Percentiles rank a stretch among this genome's conserved stretches.
phyloP scores from a whole-genome alignment of 768 basidiomycete genomes.

The Thelephora aurantiotincta region DNA sequence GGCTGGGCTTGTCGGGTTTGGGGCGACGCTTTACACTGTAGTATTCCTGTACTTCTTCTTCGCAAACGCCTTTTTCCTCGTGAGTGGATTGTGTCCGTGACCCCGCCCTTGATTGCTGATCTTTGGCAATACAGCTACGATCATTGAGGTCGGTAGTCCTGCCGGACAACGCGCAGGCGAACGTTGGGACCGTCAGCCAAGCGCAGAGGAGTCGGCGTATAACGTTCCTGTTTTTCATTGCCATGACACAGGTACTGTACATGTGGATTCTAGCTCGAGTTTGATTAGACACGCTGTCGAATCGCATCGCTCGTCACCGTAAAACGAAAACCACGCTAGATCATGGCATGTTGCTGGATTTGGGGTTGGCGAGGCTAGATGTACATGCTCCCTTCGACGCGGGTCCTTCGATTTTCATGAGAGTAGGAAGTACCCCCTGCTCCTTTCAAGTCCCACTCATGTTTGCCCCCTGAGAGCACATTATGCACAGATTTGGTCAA shows the following conservation, averaged over 20 bases:
- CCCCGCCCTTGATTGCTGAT: neutral
- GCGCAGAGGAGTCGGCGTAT: constrained; percentile 77
- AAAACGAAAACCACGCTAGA: too few relatives aligned
- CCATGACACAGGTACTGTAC: constrained; percentile 68
- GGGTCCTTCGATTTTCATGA: neutral
- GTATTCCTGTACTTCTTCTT: constrained; percentile 78
- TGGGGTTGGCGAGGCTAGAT: neutral
- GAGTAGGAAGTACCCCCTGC: neutral
- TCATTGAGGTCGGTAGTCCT: constrained; percentile 86
- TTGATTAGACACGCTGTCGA: constrained; percentile 10
- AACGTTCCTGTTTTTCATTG: constrained; percentile 80
- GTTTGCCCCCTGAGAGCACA: neutral
- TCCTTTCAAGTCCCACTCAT: neutral
- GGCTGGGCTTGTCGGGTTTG: constrained; percentile 48
- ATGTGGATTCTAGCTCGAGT: constrained; percentile 76
- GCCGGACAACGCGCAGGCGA: constrained; percentile 50
- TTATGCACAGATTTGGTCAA: neutral
- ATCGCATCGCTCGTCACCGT: too few relatives aligned
- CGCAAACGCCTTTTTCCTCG: constrained; percentile 90
- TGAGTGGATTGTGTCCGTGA: constrained; percentile 22
- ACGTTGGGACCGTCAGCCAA: constrained; percentile 42
- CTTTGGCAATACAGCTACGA: constrained; percentile 51
- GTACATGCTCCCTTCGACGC: neutral
- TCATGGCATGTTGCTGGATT: too few relatives aligned
- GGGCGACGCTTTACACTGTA: constrained; percentile 46